Evolutionary conservation across 495 filamentous ascomycete species (phyloP).

Genomic region (Lichina pygmaea): DNA sequence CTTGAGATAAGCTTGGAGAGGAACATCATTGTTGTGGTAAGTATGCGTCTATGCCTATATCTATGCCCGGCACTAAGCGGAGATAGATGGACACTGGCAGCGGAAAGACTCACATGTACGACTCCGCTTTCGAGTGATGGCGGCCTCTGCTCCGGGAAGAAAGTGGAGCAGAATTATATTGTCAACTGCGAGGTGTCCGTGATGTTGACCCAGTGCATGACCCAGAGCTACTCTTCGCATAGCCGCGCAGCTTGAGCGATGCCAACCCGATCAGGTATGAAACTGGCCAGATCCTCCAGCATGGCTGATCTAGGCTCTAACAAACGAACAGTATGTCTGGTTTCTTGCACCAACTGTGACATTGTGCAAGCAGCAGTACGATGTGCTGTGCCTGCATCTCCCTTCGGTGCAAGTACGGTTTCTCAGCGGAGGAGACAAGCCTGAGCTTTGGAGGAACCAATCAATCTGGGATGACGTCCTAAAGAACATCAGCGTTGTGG

Average conservation of each 20-base stretch:
- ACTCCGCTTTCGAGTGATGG: conserved; percentile 6
- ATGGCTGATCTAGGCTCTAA: conserved; percentile 3
- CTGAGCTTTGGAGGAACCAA: conserved; percentile 51
- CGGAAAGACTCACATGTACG: conserved; percentile 76
- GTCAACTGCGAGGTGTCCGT: background rate
- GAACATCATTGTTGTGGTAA: conserved; percentile 67
- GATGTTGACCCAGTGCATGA: background rate
- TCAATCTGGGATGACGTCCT: conserved; percentile 48
- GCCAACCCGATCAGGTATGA: conserved; percentile 28
- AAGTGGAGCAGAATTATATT: background rate
- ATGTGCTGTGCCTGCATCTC: conserved; percentile 32
- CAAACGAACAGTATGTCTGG: conserved; percentile 38
- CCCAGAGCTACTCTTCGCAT: conserved; percentile 56
- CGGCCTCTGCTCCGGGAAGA: background rate
- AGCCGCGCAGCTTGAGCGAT: conserved; percentile 39
- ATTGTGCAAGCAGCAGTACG: conserved; percentile 45
- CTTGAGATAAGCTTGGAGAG: conserved; percentile 47
- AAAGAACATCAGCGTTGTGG: conserved; percentile 36
- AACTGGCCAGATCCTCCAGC: background rate
- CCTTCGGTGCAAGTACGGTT: conserved; percentile 31
- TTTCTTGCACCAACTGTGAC: conserved; percentile 60
- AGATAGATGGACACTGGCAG: conserved; percentile 74
- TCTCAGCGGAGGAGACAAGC: conserved; percentile 38
- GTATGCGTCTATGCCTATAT: background rate
- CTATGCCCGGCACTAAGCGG: background rate